phyloP scores from a whole-genome alignment of 2,329 filamentous ascomycete species.

The Cladosporium oxysporum region DNA sequence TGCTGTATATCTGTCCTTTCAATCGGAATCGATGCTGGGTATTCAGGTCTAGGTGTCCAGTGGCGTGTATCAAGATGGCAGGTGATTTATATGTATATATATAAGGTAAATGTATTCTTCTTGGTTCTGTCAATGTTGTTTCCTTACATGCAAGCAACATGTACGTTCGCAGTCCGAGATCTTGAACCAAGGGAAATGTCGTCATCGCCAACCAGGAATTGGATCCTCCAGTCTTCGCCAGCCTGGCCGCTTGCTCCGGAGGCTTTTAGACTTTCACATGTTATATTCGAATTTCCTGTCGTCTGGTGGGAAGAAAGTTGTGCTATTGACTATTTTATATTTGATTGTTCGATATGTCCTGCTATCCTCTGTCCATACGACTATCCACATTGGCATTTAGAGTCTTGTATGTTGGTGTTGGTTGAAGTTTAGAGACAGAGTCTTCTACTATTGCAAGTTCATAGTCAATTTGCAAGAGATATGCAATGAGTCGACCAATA shows the following conservation, averaged over 20 bases:
- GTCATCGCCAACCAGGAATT: conserved; percentile 2
- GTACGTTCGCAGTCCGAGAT: neutral
- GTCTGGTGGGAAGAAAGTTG: neutral
- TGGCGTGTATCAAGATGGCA: neutral
- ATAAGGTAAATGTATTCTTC: neutral
- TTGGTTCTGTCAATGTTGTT: neutral
- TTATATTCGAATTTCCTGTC: neutral
- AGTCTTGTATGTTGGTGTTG: neutral
- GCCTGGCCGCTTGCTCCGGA: neutral
- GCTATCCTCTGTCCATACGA: neutral
- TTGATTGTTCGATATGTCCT: neutral
- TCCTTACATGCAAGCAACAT: neutral
- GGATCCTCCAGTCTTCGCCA: neutral
- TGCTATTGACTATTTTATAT: too few relatives aligned
- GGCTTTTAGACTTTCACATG: neutral
- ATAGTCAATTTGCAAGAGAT: neutral
- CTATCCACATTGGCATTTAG: neutral
- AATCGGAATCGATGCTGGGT: neutral
- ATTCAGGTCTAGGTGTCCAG: neutral
- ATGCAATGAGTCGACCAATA: neutral
- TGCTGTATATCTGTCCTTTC: neutral
- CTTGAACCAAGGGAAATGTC: conserved; percentile 4
- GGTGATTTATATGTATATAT: neutral
- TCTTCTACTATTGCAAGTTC: neutral
- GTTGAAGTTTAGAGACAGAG: neutral